Evolutionary conservation across 2,329 filamentous ascomycete species (phyloP).

Genomic region (Neopestalotiopsis clavispora): DNA sequence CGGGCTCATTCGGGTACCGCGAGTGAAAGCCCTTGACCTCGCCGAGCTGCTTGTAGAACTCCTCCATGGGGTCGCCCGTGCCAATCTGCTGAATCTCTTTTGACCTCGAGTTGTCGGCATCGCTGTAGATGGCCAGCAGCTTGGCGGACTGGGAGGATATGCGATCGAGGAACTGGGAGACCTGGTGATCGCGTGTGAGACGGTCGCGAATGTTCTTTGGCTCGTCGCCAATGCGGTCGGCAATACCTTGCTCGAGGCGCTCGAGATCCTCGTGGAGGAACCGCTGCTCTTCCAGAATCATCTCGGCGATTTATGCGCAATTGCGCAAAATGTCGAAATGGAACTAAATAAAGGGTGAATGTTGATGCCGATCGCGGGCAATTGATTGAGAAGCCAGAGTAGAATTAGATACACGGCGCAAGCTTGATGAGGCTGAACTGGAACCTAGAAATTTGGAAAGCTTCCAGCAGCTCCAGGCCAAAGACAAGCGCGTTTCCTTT

Average conservation of each 20-base stretch:
- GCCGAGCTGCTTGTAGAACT: slow-evolving; percentile 86
- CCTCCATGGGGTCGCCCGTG: slow-evolving; percentile 83
- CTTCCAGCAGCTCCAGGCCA: slow-evolving; percentile 14
- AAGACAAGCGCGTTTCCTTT: slow-evolving; percentile 17
- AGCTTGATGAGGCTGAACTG: slow-evolving; percentile 24
- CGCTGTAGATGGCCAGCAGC: slow-evolving; percentile 82
- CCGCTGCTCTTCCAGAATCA: slow-evolving; percentile 93
- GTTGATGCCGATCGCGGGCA: neutral
- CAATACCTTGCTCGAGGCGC: slow-evolving; percentile 90
- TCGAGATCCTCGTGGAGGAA: slow-evolving; percentile 96
- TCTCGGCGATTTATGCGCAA: slow-evolving; percentile 36
- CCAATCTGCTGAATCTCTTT: slow-evolving; percentile 85
- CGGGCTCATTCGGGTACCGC: slow-evolving; percentile 90
- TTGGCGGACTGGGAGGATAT: slow-evolving; percentile 86
- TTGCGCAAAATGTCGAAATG: neutral
- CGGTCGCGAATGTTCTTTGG: slow-evolving; percentile 89
- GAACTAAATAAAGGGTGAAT: neutral
- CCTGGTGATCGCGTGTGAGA: slow-evolving; percentile 89
- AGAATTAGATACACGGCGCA: neutral
- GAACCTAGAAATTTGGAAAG: slow-evolving; percentile 21
- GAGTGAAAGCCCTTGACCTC: slow-evolving; percentile 87
- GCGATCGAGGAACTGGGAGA: slow-evolving; percentile 82
- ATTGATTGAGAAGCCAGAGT: neutral
- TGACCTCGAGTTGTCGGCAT: slow-evolving; percentile 72
- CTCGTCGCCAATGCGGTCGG: slow-evolving; percentile 86